A percentile compares a stretch with the other conserved stretches of the same genome.
These are phyloP conservation scores for Fraxinus floribunda DNA, from an alignment of 305 asterid genomes.

Conservation along the genomic window DNA sequence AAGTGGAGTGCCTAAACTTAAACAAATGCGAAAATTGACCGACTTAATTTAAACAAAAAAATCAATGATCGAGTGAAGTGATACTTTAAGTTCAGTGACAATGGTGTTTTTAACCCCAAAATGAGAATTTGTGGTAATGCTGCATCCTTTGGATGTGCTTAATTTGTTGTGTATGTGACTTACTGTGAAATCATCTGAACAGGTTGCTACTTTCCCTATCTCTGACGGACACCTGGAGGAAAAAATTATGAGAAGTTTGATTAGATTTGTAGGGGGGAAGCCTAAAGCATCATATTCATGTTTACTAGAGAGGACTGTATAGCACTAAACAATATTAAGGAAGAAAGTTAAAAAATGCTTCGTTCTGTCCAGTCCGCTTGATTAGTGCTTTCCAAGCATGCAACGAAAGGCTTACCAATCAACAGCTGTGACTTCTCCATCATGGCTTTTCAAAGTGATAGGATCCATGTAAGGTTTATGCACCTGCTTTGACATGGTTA, in stretches of 20 bases:
- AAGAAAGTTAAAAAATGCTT: neutral
- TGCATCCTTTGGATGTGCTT: slow-evolving; percentile 2
- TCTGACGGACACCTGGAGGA: slow-evolving; percentile 73
- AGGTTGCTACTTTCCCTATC: slow-evolving; percentile 83
- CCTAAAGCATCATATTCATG: neutral
- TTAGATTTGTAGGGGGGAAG: neutral
- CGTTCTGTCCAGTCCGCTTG: neutral
- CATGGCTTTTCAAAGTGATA: slow-evolving; percentile 63
- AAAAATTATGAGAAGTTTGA: slow-evolving; percentile 23
- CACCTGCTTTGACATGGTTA: slow-evolving; percentile 46
- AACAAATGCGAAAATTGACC: neutral
- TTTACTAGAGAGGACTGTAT: neutral
- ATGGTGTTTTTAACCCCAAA: neutral
- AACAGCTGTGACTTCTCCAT: slow-evolving; percentile 91
- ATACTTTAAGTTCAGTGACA: neutral
- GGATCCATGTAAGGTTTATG: slow-evolving; percentile 68
- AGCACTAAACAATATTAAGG: neutral
- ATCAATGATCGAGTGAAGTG: neutral
- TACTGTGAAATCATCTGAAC: slow-evolving; percentile 95
- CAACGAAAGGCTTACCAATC: slow-evolving; percentile 57
- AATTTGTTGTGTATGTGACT: neutral
- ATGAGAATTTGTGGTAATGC: neutral
- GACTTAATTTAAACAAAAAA: neutral
- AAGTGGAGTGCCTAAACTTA: neutral
- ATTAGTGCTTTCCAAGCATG: neutral